Percentiles rank a stretch among this genome's conserved stretches.
Evolutionary conservation across 202 grass and related monocot genomes (phyloP).

Genomic region (Elaeis oleifera): DNA sequence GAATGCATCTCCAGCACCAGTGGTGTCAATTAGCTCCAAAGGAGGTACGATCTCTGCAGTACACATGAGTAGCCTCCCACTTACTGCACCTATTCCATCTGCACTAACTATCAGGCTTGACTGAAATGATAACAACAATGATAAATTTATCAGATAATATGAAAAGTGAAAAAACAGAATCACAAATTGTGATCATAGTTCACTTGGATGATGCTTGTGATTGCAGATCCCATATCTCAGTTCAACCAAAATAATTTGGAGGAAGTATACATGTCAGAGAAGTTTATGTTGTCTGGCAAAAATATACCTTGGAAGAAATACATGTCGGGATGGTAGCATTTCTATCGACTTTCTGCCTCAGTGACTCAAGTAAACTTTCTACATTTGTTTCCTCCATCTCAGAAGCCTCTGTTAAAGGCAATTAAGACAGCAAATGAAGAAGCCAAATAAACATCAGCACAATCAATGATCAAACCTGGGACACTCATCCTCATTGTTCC

Average conservation of each 20-base stretch:
- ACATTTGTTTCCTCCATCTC: constrained; percentile 52
- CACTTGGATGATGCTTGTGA: no score
- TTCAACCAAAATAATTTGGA: no score
- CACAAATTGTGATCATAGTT: no score
- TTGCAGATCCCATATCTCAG: no score
- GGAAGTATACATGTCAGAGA: no score
- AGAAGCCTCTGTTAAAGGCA: constrained; percentile 59
- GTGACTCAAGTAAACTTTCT: constrained; percentile 52
- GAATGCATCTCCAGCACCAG: constrained; percentile 89
- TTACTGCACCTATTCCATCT: constrained; percentile 60
- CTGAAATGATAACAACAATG: constrained; percentile 32
- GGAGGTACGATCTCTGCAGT: constrained; percentile 68
- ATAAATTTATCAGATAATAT: background rate
- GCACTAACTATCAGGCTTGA: constrained; percentile 68
- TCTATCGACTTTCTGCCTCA: constrained; percentile 41
- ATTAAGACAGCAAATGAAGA: no score
- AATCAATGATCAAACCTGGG: no score
- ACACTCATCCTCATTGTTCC: no score
- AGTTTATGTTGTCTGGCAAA: no score
- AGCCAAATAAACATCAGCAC: no score
- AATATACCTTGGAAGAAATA: constrained; percentile 72
- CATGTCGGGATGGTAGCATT: constrained; percentile 45
- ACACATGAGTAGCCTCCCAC: constrained; percentile 67
- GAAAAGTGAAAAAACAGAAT: background rate
- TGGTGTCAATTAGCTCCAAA: constrained; percentile 77